A percentile compares a stretch with the other conserved stretches of the same genome.
These are phyloP conservation scores for Starmerella roubikii DNA, from an alignment of 805 yeast species.

Conservation along the genomic window DNA sequence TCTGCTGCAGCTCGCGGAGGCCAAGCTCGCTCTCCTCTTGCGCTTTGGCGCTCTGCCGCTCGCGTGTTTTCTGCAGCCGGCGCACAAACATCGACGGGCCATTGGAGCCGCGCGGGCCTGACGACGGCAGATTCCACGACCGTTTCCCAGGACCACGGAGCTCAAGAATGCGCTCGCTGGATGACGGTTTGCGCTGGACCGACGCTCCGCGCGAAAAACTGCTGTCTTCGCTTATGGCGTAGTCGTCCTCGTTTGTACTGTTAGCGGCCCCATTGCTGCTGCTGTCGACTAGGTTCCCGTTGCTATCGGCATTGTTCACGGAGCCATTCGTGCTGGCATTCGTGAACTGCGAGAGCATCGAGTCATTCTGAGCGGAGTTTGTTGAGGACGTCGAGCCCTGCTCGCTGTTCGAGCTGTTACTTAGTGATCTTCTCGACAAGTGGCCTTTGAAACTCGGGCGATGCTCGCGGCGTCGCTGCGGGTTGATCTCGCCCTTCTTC, in stretches of 20 bases:
- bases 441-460: not conserved
- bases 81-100: slow-evolving; percentile 16
- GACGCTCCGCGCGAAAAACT: not conserved
- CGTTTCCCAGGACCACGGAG: slow-evolving; percentile 13
- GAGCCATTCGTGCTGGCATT: not conserved
- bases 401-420: not conserved
- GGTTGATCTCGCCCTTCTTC: not conserved
- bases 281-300: no score
- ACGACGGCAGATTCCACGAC: slow-evolving; percentile 8
- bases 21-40: slow-evolving; percentile 41
- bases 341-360: not conserved
- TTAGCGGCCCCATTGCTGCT: not conserved
- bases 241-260: not conserved
- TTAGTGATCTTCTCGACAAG: no score
- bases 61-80: slow-evolving; percentile 19
- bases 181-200: slow-evolving; percentile 1
- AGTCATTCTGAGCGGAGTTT: not conserved
- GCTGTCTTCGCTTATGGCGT: no score
- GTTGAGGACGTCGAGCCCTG: not conserved
- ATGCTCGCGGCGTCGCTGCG: not conserved
- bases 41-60: slow-evolving; percentile 25
- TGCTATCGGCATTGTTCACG: no score
- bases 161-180: slow-evolving; percentile 11
- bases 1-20: slow-evolving; percentile 25
- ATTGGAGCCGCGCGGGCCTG: not conserved